Conservation (phyloP, 441 rosid species). For the Erodium moschatum region DNA sequence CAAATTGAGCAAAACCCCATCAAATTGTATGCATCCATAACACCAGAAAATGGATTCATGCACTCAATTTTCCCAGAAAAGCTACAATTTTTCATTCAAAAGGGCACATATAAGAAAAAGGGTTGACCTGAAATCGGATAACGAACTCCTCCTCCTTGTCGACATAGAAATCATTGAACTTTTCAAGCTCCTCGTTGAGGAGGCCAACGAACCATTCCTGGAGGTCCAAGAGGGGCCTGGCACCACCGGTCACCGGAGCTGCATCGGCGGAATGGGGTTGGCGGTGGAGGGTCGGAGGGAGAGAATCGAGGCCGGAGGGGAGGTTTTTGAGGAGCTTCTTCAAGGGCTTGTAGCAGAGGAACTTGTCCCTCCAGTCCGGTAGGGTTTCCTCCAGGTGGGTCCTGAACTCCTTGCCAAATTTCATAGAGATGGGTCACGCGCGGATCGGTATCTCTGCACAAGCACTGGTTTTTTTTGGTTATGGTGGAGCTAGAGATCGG, state of each 20-base stretch:
- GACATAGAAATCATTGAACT: constrained; percentile 80
- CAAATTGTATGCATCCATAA: background rate
- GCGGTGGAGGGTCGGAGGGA: constrained; percentile 16
- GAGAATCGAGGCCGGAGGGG: constrained; percentile 27
- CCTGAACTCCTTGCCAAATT: constrained; percentile 84
- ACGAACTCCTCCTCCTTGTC: constrained; percentile 90
- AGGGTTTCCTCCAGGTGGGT: constrained; percentile 82
- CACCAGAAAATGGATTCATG: background rate
- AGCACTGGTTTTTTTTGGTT: too few relatives aligned
- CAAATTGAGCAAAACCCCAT: too few relatives aligned
- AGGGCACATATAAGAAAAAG: background rate
- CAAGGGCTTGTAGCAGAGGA: constrained; percentile 80
- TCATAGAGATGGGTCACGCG: constrained; percentile 49
- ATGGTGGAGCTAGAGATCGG: too few relatives aligned
- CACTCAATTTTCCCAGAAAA: background rate
- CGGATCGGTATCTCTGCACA: too few relatives aligned
- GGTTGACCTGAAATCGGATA: constrained; percentile 67
- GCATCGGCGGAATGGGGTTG: constrained; percentile 23
- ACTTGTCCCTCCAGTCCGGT: constrained; percentile 95
- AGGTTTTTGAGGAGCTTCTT: constrained; percentile 72
- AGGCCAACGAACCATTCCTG: constrained; percentile 66
- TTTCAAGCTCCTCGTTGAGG: constrained; percentile 72
- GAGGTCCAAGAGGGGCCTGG: constrained; percentile 30
- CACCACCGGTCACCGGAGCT: too few relatives aligned
- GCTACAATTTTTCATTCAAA: background rate